Evolutionary conservation across 2,329 filamentous ascomycete genomes (phyloP).

Genomic region (Nothopassalora personata): DNA sequence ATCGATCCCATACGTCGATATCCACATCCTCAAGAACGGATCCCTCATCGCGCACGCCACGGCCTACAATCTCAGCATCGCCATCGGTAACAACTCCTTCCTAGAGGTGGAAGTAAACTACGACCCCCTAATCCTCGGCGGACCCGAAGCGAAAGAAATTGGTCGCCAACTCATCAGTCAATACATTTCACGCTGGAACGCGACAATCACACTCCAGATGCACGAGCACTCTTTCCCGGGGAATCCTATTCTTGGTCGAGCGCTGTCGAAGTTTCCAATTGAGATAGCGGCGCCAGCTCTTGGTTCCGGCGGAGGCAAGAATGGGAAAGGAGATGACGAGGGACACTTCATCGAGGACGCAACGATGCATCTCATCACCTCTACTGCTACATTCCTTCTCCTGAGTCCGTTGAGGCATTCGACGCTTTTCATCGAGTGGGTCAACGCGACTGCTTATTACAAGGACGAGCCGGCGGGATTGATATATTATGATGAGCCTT

Average conservation of each 20-base stretch:
- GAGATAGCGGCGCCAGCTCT: conserved; percentile 68
- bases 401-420: conserved; percentile 70
- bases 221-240: conserved; percentile 69
- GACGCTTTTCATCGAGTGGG: conserved; percentile 67
- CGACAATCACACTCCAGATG: conserved; percentile 66
- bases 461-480: conserved; percentile 65
- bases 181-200: conserved; percentile 84
- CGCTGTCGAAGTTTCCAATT: conserved; percentile 66
- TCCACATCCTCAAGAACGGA: conserved; percentile 52
- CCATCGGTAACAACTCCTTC: conserved; percentile 65
- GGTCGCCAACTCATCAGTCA: conserved; percentile 73
- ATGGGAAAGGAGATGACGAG: conserved; percentile 43
- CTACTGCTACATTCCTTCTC: conserved; percentile 77
- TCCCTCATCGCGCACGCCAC: conserved; percentile 71
- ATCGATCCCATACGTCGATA: conserved; percentile 68
- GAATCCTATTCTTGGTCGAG: conserved; percentile 65
- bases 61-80: conserved; percentile 58
- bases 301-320: conserved; percentile 45
- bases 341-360: conserved; percentile 75
- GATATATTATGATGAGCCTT: conserved; percentile 69
- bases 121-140: conserved; percentile 62
- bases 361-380: conserved; percentile 78
- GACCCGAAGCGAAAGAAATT: conserved; percentile 54
- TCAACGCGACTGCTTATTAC: conserved; percentile 83
- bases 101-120: conserved; percentile 65